Conservation (phyloP, 2,329 filamentous ascomycete species). For the Diplodia intermedia region DNA sequence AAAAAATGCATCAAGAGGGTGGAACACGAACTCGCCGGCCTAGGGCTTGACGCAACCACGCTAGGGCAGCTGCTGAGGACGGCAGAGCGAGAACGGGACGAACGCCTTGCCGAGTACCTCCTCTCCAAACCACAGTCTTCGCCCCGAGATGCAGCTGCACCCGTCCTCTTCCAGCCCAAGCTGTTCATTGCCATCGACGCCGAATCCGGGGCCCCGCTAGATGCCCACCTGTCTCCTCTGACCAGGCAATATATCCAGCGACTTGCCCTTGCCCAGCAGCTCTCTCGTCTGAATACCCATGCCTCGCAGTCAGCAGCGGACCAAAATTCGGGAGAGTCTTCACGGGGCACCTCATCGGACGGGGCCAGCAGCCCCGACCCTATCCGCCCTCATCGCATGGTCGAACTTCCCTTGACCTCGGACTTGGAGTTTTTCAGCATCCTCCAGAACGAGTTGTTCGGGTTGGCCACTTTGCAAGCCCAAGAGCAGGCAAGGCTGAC, state of each 20-base stretch:
- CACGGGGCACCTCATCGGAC: slow-evolving; percentile 4
- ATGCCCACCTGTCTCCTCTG: slow-evolving; percentile 70
- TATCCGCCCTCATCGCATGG: slow-evolving; percentile 46
- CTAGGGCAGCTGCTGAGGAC: slow-evolving; percentile 66
- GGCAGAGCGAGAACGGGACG: slow-evolving; percentile 36
- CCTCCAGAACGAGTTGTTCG: slow-evolving; percentile 73
- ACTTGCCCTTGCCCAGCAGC: slow-evolving; percentile 55
- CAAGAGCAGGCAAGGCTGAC: slow-evolving; percentile 70
- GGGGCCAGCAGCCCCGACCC: neutral
- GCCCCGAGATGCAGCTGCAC: neutral
- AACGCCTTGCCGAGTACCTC: slow-evolving; percentile 27
- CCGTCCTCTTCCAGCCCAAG: slow-evolving; percentile 64
- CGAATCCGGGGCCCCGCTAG: slow-evolving; percentile 69
- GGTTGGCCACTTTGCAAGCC: slow-evolving; percentile 71
- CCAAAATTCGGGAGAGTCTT: neutral
- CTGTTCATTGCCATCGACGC: slow-evolving; percentile 74
- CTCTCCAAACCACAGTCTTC: slow-evolving; percentile 11
- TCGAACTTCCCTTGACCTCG: slow-evolving; percentile 80
- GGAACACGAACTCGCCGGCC: slow-evolving; percentile 69
- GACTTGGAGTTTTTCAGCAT: slow-evolving; percentile 82
- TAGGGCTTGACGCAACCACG: slow-evolving; percentile 76
- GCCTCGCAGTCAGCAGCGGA: neutral
- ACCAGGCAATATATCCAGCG: slow-evolving; percentile 70
- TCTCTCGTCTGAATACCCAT: neutral
- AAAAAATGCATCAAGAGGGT: slow-evolving; percentile 91